Percentiles rank a stretch among this genome's conserved stretches.
These are phyloP conservation scores for Cladophialophora yegresii DNA, from an alignment of 2,329 filamentous ascomycete genomes.

Conservation along the genomic window DNA sequence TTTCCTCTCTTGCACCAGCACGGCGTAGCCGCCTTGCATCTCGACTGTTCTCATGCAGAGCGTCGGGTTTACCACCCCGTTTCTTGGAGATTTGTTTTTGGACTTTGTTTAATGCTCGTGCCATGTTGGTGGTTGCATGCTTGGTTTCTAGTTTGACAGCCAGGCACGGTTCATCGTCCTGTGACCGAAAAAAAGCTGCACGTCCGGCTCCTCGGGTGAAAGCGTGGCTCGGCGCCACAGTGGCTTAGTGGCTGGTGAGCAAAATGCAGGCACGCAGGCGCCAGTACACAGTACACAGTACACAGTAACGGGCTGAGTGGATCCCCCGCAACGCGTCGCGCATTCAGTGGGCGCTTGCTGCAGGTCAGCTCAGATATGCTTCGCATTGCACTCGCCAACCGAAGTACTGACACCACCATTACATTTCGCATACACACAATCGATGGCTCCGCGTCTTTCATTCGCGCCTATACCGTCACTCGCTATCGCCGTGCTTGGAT, in stretches of 20 bases:
- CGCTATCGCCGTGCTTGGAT: neutral
- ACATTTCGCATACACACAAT: conserved; percentile 3
- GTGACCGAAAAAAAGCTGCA: conserved; percentile 13
- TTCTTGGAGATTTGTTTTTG: conserved; percentile 90
- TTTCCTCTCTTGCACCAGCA: conserved; percentile 78
- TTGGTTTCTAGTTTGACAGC: neutral
- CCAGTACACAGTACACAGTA: too few species aligned
- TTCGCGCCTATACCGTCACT: neutral
- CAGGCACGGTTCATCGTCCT: neutral
- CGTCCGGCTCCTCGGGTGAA: conserved; percentile 24
- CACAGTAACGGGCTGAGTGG: neutral
- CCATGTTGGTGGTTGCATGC: conserved; percentile 59
- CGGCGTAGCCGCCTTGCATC: conserved; percentile 79
- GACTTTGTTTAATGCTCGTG: conserved; percentile 76
- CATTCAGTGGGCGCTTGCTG: neutral
- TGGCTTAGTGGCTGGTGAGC: neutral
- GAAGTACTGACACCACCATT: neutral
- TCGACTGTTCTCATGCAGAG: conserved; percentile 83
- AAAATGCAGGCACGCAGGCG: neutral
- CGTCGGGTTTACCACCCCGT: conserved; percentile 69
- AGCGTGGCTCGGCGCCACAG: neutral
- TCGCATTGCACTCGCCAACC: neutral
- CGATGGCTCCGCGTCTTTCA: conserved; percentile 9
- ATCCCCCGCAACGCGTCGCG: conserved; percentile 10
- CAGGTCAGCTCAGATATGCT: neutral